Evolutionary conservation across 176 grass and related monocot species (phyloP), one percentile per base, ranked within the genome.

Genomic region (Paspalum vaginatum): DNA sequence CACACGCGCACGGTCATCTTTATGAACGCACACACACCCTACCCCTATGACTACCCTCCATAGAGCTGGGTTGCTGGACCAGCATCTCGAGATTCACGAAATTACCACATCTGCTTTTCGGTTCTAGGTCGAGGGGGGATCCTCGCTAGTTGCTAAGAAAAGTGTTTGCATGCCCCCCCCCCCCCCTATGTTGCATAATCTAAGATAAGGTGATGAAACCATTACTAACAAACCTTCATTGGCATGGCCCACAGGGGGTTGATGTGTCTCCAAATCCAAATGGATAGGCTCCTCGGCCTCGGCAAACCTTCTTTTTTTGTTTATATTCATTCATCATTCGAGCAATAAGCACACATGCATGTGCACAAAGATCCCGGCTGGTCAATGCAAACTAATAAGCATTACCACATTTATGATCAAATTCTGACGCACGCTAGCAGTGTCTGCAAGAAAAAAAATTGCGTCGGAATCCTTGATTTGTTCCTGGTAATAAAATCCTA

Each of bases 221-320:
- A 38, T 9, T 43, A 6, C 5, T n/a, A n/a, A n/a, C 24, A 42
- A 1, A 4, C 7, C 5, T 32, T 50, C 58, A 14, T 39, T 20
- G 26, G 10, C 18, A 5, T 44, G 48, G 62, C 14, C 50, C 17
- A 43, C 39, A 3, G 26, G 25, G 27, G 3, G 21, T 53, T 53
- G 18, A 61, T 60, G 26, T 21, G 47, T 27, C 8, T 37, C 37
- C 17, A 55, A 40, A n/a, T 47, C 14, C 6, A 25, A 40, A 59
- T 27, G 74, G 82, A 78, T 78, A 62, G 52, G 65, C 64, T 70
- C 59, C 64, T 70, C 59, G 57, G 40, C 14, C 43, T 42, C 74
- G 44, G 16, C 69, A 12, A 38, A 32, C 25, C 15, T 52, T 2
- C 9, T 63, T 63, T 15, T 41, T 4, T 40, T 27, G 10, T 5